phyloP scores from a whole-genome alignment of 345 rosid species.

The Stellera chamaejasme region DNA sequence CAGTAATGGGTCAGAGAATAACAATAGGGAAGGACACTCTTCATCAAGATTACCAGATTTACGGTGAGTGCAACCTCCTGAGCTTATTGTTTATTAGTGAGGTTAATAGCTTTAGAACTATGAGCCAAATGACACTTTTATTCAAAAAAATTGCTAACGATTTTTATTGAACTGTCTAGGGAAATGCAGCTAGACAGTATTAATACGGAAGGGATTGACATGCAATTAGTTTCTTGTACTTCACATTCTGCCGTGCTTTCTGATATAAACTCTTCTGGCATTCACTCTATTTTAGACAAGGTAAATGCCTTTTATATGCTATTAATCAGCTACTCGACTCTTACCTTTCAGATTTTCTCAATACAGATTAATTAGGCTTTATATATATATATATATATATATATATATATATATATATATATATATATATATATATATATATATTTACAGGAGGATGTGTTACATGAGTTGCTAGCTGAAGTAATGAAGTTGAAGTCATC shows the following conservation, averaged over 20 bases:
- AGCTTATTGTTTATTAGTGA: no score
- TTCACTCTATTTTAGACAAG: conserved; percentile 20
- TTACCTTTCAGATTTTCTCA: no score
- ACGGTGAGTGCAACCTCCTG: conserved; percentile 4
- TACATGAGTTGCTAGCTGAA: conserved; percentile 27
- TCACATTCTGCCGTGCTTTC: conserved; percentile 6
- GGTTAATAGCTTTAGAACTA: not conserved
- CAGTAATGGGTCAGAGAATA: not conserved
- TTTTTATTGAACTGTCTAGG: conserved; percentile 20
- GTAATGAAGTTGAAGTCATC: conserved; percentile 33
- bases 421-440: no score
- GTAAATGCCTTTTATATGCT: conserved; percentile 13
- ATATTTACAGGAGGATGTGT: not conserved
- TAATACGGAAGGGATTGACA: conserved; percentile 12
- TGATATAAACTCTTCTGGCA: conserved; percentile 14
- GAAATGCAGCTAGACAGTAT: conserved; percentile 12
- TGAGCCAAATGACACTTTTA: not conserved
- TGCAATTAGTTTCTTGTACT: conserved; percentile 6
- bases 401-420: no score
- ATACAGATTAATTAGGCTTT: no score
- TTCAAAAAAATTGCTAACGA: conserved; percentile 14
- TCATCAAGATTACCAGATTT: conserved; percentile 14
- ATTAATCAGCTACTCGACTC: no score
- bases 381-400: no score
- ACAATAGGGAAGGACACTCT: conserved; percentile 9